Conservation (phyloP, 2,329 filamentous ascomycete species). For the Claviceps capensis region DNA sequence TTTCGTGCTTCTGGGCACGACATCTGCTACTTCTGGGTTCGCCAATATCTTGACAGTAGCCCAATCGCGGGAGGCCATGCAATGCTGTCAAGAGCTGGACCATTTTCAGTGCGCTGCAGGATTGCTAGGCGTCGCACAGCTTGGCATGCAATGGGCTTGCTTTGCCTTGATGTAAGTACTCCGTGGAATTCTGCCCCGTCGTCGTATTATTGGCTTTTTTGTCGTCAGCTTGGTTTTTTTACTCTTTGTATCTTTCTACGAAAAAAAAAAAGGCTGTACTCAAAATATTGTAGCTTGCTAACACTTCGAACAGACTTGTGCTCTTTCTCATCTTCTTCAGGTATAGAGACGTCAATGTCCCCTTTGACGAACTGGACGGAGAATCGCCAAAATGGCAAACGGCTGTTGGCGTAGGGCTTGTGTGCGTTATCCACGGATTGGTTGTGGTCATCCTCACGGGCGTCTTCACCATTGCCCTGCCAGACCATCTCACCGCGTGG, state of each 20-base stretch:
- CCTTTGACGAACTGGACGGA: constrained; percentile 33
- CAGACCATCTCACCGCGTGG: constrained; percentile 57
- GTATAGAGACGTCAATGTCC: constrained; percentile 38
- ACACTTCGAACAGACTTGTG: constrained; percentile 49
- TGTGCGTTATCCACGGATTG: constrained; percentile 67
- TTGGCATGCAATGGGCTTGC: constrained; percentile 83
- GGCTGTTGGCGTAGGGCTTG: constrained; percentile 58
- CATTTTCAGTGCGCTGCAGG: constrained; percentile 75
- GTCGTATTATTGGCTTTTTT: not conserved
- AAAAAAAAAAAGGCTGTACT: no score
- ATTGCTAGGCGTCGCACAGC: constrained; percentile 76
- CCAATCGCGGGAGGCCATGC: constrained; percentile 68
- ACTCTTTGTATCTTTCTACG: no score
- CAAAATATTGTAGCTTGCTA: constrained; percentile 6
- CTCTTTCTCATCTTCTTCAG: constrained; percentile 95
- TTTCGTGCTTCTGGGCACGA: constrained; percentile 87
- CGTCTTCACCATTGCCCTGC: constrained; percentile 50
- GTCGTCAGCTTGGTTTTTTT: no score
- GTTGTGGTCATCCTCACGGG: constrained; percentile 54
- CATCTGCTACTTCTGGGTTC: constrained; percentile 76
- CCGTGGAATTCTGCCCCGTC: not conserved
- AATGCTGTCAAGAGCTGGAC: constrained; percentile 72
- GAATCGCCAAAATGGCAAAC: constrained; percentile 59
- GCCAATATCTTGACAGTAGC: constrained; percentile 85
- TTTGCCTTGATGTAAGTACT: constrained; percentile 76